Conservation (phyloP, 225 moss, liverwort and hornwort species). For the Marchantia paleacea region DNA sequence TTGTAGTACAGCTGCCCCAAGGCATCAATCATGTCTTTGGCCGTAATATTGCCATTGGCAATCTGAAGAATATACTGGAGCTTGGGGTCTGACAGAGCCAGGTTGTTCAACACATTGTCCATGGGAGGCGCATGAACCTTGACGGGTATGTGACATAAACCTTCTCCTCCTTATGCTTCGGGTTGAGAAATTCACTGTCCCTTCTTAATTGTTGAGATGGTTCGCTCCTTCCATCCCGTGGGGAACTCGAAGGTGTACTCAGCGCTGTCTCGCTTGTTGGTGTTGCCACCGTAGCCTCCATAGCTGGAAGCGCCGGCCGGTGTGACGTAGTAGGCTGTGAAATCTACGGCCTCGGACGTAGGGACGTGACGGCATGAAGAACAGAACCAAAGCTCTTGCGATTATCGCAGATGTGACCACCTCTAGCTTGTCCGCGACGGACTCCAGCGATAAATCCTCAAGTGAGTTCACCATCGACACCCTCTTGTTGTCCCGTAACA, state of each 20-base stretch:
- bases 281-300: constrained; percentile 98
- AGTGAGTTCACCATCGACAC: constrained; percentile 29
- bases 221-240: constrained; percentile 93
- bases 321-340: constrained; percentile 85
- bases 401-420: constrained; percentile 27
- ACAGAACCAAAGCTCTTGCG: constrained; percentile 30
- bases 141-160: constrained; percentile 85
- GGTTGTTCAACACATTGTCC: constrained; percentile 80
- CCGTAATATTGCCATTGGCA: constrained; percentile 62
- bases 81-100: constrained; percentile 87
- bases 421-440: constrained; percentile 32
- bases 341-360: constrained; percentile 23
- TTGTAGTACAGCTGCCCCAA: constrained; percentile 85
- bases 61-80: constrained; percentile 80
- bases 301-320: constrained; percentile 98
- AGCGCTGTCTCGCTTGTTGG: constrained; percentile 82
- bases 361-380: constrained; percentile 1
- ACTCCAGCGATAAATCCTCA: constrained; percentile 30
- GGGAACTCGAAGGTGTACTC: constrained; percentile 92
- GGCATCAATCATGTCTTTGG: constrained; percentile 53
- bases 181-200: constrained; percentile 97
- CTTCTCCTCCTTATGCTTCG: constrained; percentile 92
- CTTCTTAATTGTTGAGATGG: constrained; percentile 93
- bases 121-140: constrained; percentile 79
- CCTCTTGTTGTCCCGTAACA: constrained; percentile 27